phyloP scores from a whole-genome alignment of 768 basidiomycete genomes.

The Mycena rosella region DNA sequence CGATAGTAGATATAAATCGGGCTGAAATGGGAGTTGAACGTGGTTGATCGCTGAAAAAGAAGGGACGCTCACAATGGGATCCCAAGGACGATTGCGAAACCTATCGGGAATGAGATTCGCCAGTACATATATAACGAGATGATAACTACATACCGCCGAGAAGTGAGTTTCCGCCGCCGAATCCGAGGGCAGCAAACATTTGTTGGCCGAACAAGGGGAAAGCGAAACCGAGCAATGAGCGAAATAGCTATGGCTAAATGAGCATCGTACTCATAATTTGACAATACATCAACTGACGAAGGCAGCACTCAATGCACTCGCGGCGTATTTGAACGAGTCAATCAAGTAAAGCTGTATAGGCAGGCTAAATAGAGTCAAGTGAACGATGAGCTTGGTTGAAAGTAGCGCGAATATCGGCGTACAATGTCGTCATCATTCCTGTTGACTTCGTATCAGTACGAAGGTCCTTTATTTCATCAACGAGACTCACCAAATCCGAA shows the following conservation, averaged over 20 bases:
- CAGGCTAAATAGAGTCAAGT: constrained; percentile 58
- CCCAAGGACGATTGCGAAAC: constrained; percentile 54
- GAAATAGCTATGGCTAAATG: constrained; percentile 58
- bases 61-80: constrained; percentile 67
- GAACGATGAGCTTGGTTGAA: not conserved
- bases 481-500: constrained; percentile 65
- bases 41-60: constrained; percentile 42
- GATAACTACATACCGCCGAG: constrained; percentile 26
- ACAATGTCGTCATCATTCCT: constrained; percentile 70
- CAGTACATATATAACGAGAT: not conserved
- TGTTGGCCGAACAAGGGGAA: constrained; percentile 75
- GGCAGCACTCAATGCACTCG: constrained; percentile 73
- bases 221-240: constrained; percentile 71
- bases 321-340: constrained; percentile 75
- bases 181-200: constrained; percentile 68
- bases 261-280: not conserved
- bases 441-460: constrained; percentile 42
- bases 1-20: constrained; percentile 30
- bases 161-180: constrained; percentile 77
- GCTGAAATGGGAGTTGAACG: not conserved
- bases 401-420: not conserved
- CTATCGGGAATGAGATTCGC: constrained; percentile 37
- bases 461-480: constrained; percentile 36
- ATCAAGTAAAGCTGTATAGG: constrained; percentile 77
- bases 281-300: constrained; percentile 51